phyloP scores from a whole-genome alignment of 257 asterid species.

The Gardenia jasminoides region DNA sequence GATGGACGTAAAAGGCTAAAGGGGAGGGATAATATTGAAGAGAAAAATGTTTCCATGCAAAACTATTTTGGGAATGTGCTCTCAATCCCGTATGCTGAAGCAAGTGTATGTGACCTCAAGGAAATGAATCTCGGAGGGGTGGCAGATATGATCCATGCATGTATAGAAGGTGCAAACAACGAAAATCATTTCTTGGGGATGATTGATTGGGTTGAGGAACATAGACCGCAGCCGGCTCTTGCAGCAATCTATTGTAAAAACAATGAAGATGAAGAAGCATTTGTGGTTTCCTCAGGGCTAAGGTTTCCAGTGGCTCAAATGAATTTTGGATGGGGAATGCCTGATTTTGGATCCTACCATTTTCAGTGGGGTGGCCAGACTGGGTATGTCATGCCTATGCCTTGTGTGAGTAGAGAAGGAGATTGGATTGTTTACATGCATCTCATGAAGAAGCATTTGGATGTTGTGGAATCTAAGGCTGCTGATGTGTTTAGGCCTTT shows the following conservation, averaged over 20 bases:
- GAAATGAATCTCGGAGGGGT: constrained; percentile 24
- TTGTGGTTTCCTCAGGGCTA: constrained; percentile 60
- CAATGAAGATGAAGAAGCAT: constrained; percentile 43
- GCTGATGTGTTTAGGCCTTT: constrained; percentile 46
- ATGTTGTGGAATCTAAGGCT: constrained; percentile 42
- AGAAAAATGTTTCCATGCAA: constrained; percentile 18
- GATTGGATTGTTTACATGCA: constrained; percentile 70
- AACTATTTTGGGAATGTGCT: constrained; percentile 62
- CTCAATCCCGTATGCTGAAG: constrained; percentile 42
- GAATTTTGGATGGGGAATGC: constrained; percentile 62
- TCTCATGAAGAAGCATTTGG: constrained; percentile 40
- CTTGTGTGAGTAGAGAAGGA: constrained; percentile 33
- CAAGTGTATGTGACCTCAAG: constrained; percentile 30
- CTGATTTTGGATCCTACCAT: constrained; percentile 57
- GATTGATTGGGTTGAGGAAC: constrained; percentile 57
- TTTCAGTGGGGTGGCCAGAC: constrained; percentile 67
- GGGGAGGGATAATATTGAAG: not conserved
- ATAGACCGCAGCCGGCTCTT: constrained; percentile 43
- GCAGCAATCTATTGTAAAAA: constrained; percentile 37
- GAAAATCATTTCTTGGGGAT: constrained; percentile 47
- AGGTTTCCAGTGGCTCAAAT: constrained; percentile 39
- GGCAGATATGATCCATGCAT: constrained; percentile 37
- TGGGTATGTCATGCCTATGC: constrained; percentile 70
- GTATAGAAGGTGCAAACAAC: constrained; percentile 29
- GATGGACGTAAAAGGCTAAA: constrained; percentile 44